phyloP scores from a whole-genome alignment of 176 grass and related monocot species.

The Oryza meyeriana region DNA sequence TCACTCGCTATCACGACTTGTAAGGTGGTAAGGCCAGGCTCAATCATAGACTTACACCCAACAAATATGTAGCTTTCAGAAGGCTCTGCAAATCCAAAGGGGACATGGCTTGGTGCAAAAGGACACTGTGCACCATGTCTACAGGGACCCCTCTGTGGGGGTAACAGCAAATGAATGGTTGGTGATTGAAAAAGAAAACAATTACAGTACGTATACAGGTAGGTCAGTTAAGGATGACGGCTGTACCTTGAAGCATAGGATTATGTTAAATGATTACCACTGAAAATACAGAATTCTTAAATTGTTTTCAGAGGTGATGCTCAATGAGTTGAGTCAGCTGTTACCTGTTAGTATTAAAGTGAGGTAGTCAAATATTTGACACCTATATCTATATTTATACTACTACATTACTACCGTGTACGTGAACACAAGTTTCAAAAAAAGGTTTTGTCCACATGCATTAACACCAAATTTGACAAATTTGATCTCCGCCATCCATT shows the following conservation, averaged over 20 bases:
- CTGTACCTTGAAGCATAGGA: not conserved
- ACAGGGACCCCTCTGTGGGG: constrained; percentile 49
- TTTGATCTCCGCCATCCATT: not conserved
- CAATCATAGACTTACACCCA: constrained; percentile 53
- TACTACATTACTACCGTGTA: not conserved
- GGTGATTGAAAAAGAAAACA: constrained; percentile 36
- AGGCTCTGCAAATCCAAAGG: constrained; percentile 77
- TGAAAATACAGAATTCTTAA: constrained; percentile 18
- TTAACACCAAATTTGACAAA: not conserved
- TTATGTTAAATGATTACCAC: not conserved
- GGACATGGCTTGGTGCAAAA: constrained; percentile 60
- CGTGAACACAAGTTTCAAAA: not conserved
- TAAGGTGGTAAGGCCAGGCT: constrained; percentile 47
- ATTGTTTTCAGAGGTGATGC: not conserved
- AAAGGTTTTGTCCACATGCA: not conserved
- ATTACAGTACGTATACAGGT: constrained; percentile 29
- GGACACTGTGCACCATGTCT: constrained; percentile 62
- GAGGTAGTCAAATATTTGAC: constrained; percentile 3
- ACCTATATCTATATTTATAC: not conserved
- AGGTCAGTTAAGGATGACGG: not conserved
- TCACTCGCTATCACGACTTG: constrained; percentile 50
- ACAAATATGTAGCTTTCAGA: constrained; percentile 77
- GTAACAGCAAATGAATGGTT: constrained; percentile 39
- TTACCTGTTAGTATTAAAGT: not conserved
- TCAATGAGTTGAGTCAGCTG: constrained; percentile 6